Conservation (phyloP, 495 filamentous ascomycete genomes). For the Parathielavia appendiculata region DNA sequence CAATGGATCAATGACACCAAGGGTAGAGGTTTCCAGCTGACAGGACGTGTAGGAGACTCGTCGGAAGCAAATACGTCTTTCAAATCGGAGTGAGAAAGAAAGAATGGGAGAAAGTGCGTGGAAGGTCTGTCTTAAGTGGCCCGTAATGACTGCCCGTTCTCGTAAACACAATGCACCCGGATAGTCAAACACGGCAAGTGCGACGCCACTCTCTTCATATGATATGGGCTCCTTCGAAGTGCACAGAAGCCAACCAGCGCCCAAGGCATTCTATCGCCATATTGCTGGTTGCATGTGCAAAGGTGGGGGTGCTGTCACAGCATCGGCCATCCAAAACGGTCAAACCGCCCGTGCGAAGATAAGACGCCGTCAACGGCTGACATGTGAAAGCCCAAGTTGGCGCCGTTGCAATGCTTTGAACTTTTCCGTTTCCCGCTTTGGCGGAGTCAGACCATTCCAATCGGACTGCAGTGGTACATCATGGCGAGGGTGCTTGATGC, state of each 20-base stretch:
- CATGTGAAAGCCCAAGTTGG: conserved; percentile 14
- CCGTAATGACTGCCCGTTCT: too few relatives aligned
- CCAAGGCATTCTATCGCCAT: conserved; percentile 8
- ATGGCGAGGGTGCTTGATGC: too few relatives aligned
- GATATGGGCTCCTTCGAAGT: conserved; percentile 19
- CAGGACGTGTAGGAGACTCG: background rate
- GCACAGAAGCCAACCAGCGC: conserved; percentile 10
- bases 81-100: background rate
- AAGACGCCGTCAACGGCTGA: background rate
- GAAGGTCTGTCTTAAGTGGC: conserved; percentile 9
- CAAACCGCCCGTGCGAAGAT: background rate
- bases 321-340: background rate
- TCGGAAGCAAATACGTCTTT: background rate
- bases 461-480: too few relatives aligned
- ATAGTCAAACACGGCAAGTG: background rate
- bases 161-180: background rate
- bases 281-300: background rate
- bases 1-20: too few relatives aligned
- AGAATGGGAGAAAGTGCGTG: conserved; percentile 3
- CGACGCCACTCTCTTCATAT: conserved; percentile 16
- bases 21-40: too few relatives aligned
- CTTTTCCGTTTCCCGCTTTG: background rate
- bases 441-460: background rate
- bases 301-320: conserved; percentile 6
- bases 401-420: background rate